phyloP scores from a whole-genome alignment of 805 yeast species.

The Kuraishia ogatae region DNA sequence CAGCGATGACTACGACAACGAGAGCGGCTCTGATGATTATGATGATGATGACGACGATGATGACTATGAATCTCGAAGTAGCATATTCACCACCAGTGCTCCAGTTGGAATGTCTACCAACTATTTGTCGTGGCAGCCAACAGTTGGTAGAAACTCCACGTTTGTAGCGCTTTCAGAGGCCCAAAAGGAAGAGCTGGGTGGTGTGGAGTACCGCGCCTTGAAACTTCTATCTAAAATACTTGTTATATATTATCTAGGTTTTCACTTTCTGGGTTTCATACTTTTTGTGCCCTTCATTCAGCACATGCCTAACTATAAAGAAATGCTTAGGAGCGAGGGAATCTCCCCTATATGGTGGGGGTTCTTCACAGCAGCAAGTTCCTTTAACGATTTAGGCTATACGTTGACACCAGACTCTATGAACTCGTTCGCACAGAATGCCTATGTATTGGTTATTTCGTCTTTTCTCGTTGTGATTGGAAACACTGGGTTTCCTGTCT shows the following conservation, averaged over 20 bases:
- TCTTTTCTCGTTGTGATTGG: conserved; percentile 80
- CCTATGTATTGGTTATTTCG: conserved; percentile 54
- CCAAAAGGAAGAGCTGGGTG: conserved; percentile 93
- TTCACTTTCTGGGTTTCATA: conserved; percentile 48
- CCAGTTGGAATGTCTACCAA: conserved; percentile 36
- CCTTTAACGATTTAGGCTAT: conserved; percentile 81
- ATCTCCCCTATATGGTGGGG: conserved; percentile 90
- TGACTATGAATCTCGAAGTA: conserved; percentile 22
- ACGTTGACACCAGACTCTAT: conserved; percentile 80
- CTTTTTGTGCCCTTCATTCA: conserved; percentile 58
- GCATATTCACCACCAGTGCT: conserved; percentile 11
- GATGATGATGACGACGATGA: conserved; percentile 14
- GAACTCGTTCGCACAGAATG: conserved; percentile 52
- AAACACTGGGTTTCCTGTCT: conserved; percentile 88
- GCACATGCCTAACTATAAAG: conserved; percentile 29
- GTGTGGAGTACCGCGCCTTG: conserved; percentile 90
- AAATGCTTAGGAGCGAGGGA: conserved; percentile 43
- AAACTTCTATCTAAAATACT: conserved; percentile 66
- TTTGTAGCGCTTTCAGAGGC: conserved; percentile 73
- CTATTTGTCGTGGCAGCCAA: conserved; percentile 85
- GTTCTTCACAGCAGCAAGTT: conserved; percentile 68
- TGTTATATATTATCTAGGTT: conserved; percentile 63
- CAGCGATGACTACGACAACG: neutral
- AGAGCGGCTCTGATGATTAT: no score
- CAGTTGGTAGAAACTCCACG: conserved; percentile 87